Evolutionary conservation across 768 basidiomycete genomes (phyloP).

Genomic region (Infundibulicybe gibba): DNA sequence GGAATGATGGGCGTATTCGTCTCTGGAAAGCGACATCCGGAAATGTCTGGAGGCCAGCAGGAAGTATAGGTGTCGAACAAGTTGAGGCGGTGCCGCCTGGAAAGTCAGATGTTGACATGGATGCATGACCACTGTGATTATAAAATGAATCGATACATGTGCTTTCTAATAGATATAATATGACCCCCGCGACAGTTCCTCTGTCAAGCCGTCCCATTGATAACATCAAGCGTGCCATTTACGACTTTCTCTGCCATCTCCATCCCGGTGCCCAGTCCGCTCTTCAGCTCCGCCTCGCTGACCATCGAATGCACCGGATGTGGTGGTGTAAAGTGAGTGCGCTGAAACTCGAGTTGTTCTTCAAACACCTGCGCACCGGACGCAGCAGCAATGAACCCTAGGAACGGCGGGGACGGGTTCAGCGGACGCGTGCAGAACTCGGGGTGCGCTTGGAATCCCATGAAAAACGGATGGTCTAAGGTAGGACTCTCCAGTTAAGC

Average conservation of each 20-base stretch:
- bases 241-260: too few species aligned
- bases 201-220: too few species aligned
- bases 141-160: background rate
- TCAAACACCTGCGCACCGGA: conserved; percentile 47
- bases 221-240: too few species aligned
- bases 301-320: conserved; percentile 78
- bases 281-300: conserved; percentile 54
- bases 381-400: conserved; percentile 90
- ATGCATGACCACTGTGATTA: conserved; percentile 14
- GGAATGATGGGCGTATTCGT: conserved; percentile 79
- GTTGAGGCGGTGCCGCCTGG: conserved; percentile 37
- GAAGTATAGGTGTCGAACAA: conserved; percentile 80
- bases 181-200: too few species aligned
- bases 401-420: conserved; percentile 96
- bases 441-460: conserved; percentile 94
- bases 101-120: conserved; percentile 41
- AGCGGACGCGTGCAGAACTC: conserved; percentile 98
- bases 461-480: conserved; percentile 93
- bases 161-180: too few species aligned
- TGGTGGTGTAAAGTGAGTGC: conserved; percentile 60
- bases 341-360: conserved; percentile 72
- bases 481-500: background rate
- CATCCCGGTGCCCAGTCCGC: conserved; percentile 5
- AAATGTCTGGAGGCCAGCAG: conserved; percentile 81
- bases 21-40: conserved; percentile 85